phyloP scores from a whole-genome alignment of 1,284 basidiomycete species.

The Agaricales sp. region DNA sequence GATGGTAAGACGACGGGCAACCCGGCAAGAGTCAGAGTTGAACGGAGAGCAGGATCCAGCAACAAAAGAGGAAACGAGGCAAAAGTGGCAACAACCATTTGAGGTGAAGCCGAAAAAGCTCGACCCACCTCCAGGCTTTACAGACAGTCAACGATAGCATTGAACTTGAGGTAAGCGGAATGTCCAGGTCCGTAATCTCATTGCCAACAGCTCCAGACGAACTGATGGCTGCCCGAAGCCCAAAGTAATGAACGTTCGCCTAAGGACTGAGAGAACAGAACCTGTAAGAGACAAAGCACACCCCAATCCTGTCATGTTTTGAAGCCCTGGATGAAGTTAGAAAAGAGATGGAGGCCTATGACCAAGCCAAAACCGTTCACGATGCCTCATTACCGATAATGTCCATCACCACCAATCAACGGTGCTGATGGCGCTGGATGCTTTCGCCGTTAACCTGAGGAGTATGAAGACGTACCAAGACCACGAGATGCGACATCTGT shows the following conservation, averaged over 20 bases:
- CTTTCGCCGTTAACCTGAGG: conserved; percentile 22
- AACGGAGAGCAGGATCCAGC: conserved; percentile 32
- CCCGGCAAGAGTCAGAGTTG: neutral
- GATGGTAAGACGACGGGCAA: conserved; percentile 14
- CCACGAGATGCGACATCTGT: conserved; percentile 98
- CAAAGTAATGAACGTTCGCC: conserved; percentile 4
- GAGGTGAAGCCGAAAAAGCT: too few species aligned
- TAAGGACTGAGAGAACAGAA: conserved; percentile 5
- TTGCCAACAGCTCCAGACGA: too few species aligned
- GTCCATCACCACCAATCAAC: neutral
- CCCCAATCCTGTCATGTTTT: neutral
- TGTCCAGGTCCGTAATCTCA: neutral
- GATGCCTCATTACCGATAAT: neutral
- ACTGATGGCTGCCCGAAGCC: too few species aligned
- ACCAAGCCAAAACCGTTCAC: too few species aligned
- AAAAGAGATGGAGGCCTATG: conserved; percentile 1
- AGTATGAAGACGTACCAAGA: conserved; percentile 81
- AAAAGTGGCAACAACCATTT: neutral
- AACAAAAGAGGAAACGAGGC: conserved; percentile 19
- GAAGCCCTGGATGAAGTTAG: conserved; percentile 19
- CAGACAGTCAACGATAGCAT: neutral
- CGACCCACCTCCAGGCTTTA: neutral
- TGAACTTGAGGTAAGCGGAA: neutral
- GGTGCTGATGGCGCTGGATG: neutral
- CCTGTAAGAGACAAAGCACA: neutral